These are phyloP conservation scores for Arthrinium phaeospermum DNA, from an alignment of 2,329 filamentous ascomycete genomes.

Conservation along the genomic window DNA sequence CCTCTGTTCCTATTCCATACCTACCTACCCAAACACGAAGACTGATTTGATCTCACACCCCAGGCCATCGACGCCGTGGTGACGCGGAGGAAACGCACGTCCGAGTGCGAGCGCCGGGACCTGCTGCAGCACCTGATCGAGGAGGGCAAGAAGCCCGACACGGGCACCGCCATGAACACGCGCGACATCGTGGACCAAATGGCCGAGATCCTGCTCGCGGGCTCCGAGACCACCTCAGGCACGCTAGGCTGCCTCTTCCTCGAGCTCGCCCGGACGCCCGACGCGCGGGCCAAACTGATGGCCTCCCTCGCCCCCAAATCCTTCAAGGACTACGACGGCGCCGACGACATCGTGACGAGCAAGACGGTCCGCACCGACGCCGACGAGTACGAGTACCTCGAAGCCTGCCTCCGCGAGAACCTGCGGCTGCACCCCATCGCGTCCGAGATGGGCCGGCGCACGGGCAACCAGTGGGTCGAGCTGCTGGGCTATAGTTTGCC, in stretches of 20 bases:
- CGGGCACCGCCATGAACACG: constrained; percentile 8
- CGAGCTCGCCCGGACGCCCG: constrained; percentile 7
- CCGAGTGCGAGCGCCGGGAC: constrained; percentile 10
- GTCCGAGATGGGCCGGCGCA: constrained; percentile 20
- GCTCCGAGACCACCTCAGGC: constrained; percentile 12
- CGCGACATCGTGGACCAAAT: constrained; percentile 20
- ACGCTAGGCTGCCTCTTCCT: constrained; percentile 14
- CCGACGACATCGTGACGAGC: constrained; percentile 9
- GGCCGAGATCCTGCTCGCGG: constrained; percentile 19
- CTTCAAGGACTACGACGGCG: not conserved
- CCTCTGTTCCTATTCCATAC: accelerated
- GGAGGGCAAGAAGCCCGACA: constrained; percentile 18
- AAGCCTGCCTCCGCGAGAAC: constrained; percentile 20
- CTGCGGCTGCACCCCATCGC: constrained; percentile 18
- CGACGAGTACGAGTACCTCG: constrained; percentile 15
- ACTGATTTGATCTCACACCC: not conserved
- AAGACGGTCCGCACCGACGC: not conserved
- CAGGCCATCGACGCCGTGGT: constrained; percentile 16
- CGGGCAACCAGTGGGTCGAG: constrained; percentile 10
- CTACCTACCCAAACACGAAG: not conserved
- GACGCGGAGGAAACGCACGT: not conserved
- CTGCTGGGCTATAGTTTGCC: constrained; percentile 4
- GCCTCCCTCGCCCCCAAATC: not conserved
- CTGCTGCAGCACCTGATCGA: constrained; percentile 17
- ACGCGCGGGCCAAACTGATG: not conserved